Evolutionary conservation across 129 eudicot species (phyloP), one percentile per base, ranked within the genome.

Genomic region (Chrysanthemum seticuspe): DNA sequence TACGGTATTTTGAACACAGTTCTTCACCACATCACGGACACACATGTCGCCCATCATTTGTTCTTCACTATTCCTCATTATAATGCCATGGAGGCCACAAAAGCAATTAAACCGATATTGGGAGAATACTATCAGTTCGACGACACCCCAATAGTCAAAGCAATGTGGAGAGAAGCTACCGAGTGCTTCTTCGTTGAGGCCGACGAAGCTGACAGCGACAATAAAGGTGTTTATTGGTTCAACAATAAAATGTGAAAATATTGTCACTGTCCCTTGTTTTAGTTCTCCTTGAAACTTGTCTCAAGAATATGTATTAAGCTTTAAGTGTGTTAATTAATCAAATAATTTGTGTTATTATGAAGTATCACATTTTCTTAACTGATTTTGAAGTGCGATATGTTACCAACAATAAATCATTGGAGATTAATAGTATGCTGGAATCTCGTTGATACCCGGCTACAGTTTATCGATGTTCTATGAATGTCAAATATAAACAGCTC

Each of bases 141-240:
- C 13, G 72, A 68, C 44, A 68, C 72, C 2, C 72, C 59, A 2
- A 68, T 68, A 13, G 25, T 68, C 6, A 68, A 68, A 50, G 72
- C 72, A 13, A 68, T 68, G 72, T 68, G 72, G 72, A 51, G 72
- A 5, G 60, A 68, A 68, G 59, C 72, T 11, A 68, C 60, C 0
- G 72, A 68, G 60, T 68, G 72, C 60, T 68, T 68, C 60, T 68
- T 68, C 23, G 72, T 68, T 21, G 72, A 68, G 72, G 72, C 59
- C 8, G 72, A 68, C 27, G 72, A 68, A 58, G 72, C 59, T 13
- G 72, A 68, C 51, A 58, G 51, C 6, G 13, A 21, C 1, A 68
- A 45, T 21, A 50, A 68, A 8, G 72, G 72, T 21, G 59, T 68
- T 13, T 68, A 49, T 50, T 68, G 72, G 72, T 68, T 68, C 59